A percentile compares a stretch with the other conserved stretches of the same genome.
phyloP scores from a whole-genome alignment of 371 early-diverging fungal genomes.

The Blakeslea trispora region DNA sequence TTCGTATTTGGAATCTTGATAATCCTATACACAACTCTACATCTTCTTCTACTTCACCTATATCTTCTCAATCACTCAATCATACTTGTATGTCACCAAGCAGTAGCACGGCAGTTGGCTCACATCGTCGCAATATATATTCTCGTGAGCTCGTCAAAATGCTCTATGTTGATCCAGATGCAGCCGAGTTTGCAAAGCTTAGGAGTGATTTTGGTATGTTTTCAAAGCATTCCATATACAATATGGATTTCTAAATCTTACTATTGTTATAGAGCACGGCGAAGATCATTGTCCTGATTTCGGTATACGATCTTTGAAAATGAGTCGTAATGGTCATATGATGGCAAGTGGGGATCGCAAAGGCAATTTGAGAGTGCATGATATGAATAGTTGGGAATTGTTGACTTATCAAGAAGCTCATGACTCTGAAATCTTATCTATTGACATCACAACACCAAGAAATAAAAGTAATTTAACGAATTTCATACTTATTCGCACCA shows the following conservation, averaged over 20 bases:
- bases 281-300: slow-evolving; percentile 56
- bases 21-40: slow-evolving; percentile 14
- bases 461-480: slow-evolving; percentile 1
- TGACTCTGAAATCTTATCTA: slow-evolving; percentile 78
- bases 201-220: slow-evolving; percentile 37
- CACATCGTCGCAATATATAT: slow-evolving; percentile 57
- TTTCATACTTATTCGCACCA: neutral
- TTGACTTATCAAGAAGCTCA: slow-evolving; percentile 78
- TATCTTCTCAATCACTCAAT: slow-evolving; percentile 7
- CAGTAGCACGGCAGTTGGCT: slow-evolving; percentile 27
- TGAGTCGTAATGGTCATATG: slow-evolving; percentile 68
- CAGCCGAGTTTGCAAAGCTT: slow-evolving; percentile 42
- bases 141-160: slow-evolving; percentile 63
- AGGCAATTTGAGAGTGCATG: slow-evolving; percentile 75
- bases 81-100: slow-evolving; percentile 26
- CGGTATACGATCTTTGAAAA: slow-evolving; percentile 71
- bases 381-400: slow-evolving; percentile 60
- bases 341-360: slow-evolving; percentile 79
- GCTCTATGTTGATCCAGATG: slow-evolving; percentile 56
- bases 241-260: neutral
- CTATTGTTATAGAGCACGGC: slow-evolving; percentile 16
- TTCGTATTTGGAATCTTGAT: slow-evolving; percentile 81
- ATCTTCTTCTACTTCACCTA: slow-evolving; percentile 25
- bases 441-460: slow-evolving; percentile 66
- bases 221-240: neutral